Conservation (phyloP, 331 rosid genomes). For the Cydonia oblonga region DNA sequence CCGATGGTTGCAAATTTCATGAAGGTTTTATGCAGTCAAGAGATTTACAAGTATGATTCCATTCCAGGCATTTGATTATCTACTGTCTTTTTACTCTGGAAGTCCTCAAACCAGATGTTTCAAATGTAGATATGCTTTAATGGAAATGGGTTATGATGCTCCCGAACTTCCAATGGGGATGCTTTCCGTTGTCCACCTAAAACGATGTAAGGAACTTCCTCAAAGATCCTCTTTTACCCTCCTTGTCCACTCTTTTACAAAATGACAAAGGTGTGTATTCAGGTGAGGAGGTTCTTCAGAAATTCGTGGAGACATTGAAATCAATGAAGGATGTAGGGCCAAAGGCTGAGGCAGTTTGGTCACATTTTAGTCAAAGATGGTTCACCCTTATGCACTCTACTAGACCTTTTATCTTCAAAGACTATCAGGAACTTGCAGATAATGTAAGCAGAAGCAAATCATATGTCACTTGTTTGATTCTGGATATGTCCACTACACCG, state of each 20-base stretch:
- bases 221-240: background rate
- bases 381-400: conserved; percentile 78
- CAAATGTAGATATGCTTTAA: conserved; percentile 55
- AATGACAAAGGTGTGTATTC: conserved; percentile 5
- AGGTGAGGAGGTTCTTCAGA: conserved; percentile 62
- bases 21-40: conserved; percentile 72
- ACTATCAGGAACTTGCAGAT: conserved; percentile 67
- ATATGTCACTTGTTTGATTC: background rate
- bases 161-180: conserved; percentile 74
- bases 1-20: conserved; percentile 61
- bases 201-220: conserved; percentile 32
- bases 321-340: conserved; percentile 52
- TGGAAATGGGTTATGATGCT: conserved; percentile 77
- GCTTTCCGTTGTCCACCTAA: conserved; percentile 56
- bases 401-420: conserved; percentile 62
- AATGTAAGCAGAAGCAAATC: conserved; percentile 35
- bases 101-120: background rate
- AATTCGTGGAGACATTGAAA: conserved; percentile 48
- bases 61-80: background rate
- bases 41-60: conserved; percentile 53
- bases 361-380: conserved; percentile 87
- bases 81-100: background rate
- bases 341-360: conserved; percentile 66
- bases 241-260: background rate
- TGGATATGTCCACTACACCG: background rate